Base-by-base conservation (phyloP, 495 filamentous ascomycete genomes). In the Penicillium dipodomyicola region DNA sequence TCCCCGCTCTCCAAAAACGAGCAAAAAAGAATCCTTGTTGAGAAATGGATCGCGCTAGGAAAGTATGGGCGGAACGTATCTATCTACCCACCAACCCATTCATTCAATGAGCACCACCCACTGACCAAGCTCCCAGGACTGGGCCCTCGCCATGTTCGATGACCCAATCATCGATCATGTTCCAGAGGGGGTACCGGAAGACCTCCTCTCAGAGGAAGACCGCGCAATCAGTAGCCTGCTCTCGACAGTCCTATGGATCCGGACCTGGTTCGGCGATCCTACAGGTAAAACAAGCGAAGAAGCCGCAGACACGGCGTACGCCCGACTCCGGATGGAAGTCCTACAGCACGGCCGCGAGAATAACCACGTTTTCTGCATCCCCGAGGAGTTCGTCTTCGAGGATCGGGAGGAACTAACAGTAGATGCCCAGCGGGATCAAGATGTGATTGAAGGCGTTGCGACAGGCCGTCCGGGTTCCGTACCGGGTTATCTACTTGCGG, bases 201-300 rank as follows among this genome's bases (percentile, higher is more conserved):
- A 46, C 44, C 44, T 46, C 44, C 44, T 46, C 23, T 46, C 10
- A 17, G 44, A 46, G 23, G 44, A 46, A 17, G 59, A 61, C n/a
- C 54, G 59, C 49, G 42, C 49, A 3, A 17, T 47, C 10, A 41
- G 48, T 15, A 54, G 46, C 9, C 14, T 56, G 30, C 42, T 52
- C 27, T 29, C 53, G 1, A 23, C 40, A 20, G 23, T 39, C 9
- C 50, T 60, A 22, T 57, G 40, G 42, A 61, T 60, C 50, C 59
- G 59, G 9, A 62, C 54, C 19, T 62, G 59, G 55, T 62, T 45
- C 51, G 59, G 59, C 7, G 42, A 49, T n/a, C 9, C n/a, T 12
- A 17, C 25, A 46, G 46, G 27, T 42, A 11, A 41, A 11, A 30
- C 23, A 8, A 57, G 54, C 20, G 44, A 54, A 32, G 44, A 58